Conservation (phyloP, 2,329 filamentous ascomycete species). For the Paraphaeosphaeria sporulosa region DNA sequence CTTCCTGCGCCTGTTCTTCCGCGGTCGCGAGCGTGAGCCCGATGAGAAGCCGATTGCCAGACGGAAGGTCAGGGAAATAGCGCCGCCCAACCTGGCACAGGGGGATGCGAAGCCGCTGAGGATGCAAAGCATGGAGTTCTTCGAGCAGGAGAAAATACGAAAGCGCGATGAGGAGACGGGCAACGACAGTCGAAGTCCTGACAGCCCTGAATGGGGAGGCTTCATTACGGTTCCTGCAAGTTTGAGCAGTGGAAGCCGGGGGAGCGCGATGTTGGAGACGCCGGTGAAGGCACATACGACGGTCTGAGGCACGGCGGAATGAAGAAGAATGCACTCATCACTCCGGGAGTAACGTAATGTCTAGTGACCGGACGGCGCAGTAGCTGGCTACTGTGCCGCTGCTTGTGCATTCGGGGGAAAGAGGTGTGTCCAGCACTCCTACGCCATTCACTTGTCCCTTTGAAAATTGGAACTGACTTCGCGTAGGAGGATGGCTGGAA, state of each 20-base stretch:
- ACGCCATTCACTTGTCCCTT: not conserved
- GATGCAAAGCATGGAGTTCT: constrained; percentile 32
- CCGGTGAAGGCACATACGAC: constrained; percentile 21
- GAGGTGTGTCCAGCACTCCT: not conserved
- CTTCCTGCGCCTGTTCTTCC: constrained; percentile 53
- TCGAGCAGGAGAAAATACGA: constrained; percentile 11
- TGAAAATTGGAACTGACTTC: not conserved
- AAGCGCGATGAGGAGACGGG: not conserved
- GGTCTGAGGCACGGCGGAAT: constrained; percentile 20
- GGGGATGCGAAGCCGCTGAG: constrained; percentile 26
- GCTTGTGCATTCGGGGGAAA: not conserved
- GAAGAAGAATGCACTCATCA: constrained; percentile 4
- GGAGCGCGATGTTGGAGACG: constrained; percentile 26
- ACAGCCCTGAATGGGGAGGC: constrained; percentile 35
- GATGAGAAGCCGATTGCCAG: constrained; percentile 19
- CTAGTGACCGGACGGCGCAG: constrained; percentile 17
- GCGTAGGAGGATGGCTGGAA: not conserved
- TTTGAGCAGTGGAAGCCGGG: constrained; percentile 35
- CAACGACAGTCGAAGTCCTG: constrained; percentile 20
- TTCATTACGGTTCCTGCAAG: constrained; percentile 46
- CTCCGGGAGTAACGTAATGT: constrained; percentile 18
- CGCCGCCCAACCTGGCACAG: constrained; percentile 18
- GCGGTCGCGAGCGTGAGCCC: constrained; percentile 22
- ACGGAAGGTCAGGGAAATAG: constrained; percentile 20
- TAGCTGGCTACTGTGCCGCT: constrained; percentile 34